Evolutionary conservation across 2,329 filamentous ascomycete species (phyloP), one percentile per base, ranked within the genome.

Genomic region (Alternaria infectoria): DNA sequence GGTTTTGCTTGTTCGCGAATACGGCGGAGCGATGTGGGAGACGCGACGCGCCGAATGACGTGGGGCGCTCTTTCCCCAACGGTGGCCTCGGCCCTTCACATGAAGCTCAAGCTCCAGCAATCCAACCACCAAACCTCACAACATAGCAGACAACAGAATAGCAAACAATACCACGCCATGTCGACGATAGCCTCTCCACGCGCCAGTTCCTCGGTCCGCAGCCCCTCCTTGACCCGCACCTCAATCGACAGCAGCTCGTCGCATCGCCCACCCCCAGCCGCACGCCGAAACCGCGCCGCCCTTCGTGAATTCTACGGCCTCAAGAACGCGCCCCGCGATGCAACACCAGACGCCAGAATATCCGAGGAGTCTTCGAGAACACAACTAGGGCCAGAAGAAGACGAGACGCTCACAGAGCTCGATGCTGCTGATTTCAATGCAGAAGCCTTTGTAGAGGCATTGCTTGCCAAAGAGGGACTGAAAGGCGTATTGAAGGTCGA

Each of bases 241-340:
- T 94, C 91, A 36, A 84, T 93, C 90, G 62, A 86, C 32, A 70
- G 71, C 44, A 62, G 60, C 50, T 59, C 56, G 4, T 62, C 60
- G 44, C 66, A 69, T 70, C 51, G 59, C 69, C 23, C 65, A 70
- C 62, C 72, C 67, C 28, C 65, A 82, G 87, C 83, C 83, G 71
- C 68, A 19, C 85, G 87, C 60, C 86, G 91, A 65, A 97, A 97
- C 81, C 91, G 95, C 68, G 89, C 91, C 59, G 95, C 95, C 7
- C 86, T 98, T 19, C 91, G 96, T 73, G 93, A 97, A 77, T 98
- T 97, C 84, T 98, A 98, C 82, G 96, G 96, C 77, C 86, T 98
- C 54, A 90, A 89, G 69, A 78, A 79, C 19, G 73, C 84, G 4
- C 76, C 73, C 49, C 72, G 76, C 69, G 74, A 71, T 23, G 66